Conservation (phyloP, 495 filamentous ascomycete species). For the Bathelium albidoporum region DNA sequence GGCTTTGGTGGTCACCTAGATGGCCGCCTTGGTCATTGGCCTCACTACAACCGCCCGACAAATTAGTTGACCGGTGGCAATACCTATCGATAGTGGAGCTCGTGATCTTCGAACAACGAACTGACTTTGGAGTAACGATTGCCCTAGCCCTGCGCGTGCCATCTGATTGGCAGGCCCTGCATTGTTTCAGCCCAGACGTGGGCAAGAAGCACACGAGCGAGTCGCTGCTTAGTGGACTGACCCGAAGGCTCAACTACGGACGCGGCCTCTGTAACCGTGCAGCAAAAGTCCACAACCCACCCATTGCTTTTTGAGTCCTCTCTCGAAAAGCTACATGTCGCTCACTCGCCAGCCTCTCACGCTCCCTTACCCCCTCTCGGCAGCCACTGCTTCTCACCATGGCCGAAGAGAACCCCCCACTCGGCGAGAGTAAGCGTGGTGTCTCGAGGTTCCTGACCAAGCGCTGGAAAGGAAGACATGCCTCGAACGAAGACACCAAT, state of each 20-base stretch:
- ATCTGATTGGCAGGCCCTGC: conserved; percentile 2
- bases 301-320: not conserved
- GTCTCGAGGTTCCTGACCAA: conserved; percentile 12
- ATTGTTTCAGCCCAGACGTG: conserved; percentile 1
- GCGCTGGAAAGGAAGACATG: conserved; percentile 5
- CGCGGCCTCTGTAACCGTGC: not conserved
- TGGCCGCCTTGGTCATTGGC: not conserved
- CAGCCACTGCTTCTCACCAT: conserved; percentile 4
- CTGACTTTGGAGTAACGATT: no score
- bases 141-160: no score
- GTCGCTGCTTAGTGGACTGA: not conserved
- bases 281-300: not conserved
- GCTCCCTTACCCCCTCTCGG: not conserved
- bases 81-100: no score
- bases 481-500: not conserved
- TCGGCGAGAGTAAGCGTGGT: conserved; percentile 11
- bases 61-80: not conserved
- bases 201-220: conserved; percentile 6
- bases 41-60: not conserved
- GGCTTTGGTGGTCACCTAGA: not conserved
- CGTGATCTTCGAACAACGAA: no score
- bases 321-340: conserved; percentile 3
- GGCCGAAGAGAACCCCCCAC: conserved; percentile 11
- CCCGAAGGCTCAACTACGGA: not conserved
- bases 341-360: not conserved